Conservation (phyloP, 352 stramenopile genomes). For the Phytophthora boehmeriae region DNA sequence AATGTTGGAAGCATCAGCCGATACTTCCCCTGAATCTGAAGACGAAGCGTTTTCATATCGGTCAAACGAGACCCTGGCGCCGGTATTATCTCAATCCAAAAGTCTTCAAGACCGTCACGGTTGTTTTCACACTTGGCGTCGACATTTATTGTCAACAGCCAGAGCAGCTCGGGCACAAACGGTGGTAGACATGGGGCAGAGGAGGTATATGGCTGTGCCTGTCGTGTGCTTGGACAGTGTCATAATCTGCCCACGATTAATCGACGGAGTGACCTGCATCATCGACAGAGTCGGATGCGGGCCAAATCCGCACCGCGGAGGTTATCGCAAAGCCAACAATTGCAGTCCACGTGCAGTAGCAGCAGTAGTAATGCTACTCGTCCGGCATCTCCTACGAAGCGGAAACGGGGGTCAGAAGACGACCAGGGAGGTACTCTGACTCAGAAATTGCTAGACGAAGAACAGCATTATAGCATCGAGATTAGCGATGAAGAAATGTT, state of each 20-base stretch:
- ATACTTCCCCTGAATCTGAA: constrained; percentile 28
- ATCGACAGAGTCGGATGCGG: constrained; percentile 5
- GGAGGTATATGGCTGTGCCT: constrained; percentile 18
- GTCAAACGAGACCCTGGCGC: constrained; percentile 1
- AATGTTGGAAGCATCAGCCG: constrained; percentile 40
- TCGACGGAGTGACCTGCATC: constrained; percentile 7
- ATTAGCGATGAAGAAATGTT: constrained; percentile 28
- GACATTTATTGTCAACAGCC: constrained; percentile 26
- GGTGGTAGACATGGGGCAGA: constrained; percentile 1
- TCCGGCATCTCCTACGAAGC: constrained; percentile 9
- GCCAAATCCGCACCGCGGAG: constrained; percentile 10
- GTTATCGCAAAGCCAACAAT: constrained; percentile 8
- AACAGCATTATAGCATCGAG: constrained; percentile 28
- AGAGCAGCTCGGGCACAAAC: constrained; percentile 10
- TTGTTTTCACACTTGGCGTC: constrained; percentile 34
- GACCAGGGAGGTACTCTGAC: constrained; percentile 19
- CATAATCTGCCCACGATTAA: constrained; percentile 7
- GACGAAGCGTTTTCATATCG: constrained; percentile 16
- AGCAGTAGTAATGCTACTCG: constrained; percentile 5
- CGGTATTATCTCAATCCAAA: constrained; percentile 19
- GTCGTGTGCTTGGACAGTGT: constrained; percentile 23
- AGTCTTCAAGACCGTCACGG: constrained; percentile 14
- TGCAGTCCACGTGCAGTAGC: constrained; percentile 24
- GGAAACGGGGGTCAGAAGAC: constrained; percentile 20
- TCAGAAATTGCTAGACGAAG: constrained; percentile 38